These are phyloP conservation scores for Lactarius vividus DNA, from an alignment of 768 basidiomycete species.

Conservation along the genomic window DNA sequence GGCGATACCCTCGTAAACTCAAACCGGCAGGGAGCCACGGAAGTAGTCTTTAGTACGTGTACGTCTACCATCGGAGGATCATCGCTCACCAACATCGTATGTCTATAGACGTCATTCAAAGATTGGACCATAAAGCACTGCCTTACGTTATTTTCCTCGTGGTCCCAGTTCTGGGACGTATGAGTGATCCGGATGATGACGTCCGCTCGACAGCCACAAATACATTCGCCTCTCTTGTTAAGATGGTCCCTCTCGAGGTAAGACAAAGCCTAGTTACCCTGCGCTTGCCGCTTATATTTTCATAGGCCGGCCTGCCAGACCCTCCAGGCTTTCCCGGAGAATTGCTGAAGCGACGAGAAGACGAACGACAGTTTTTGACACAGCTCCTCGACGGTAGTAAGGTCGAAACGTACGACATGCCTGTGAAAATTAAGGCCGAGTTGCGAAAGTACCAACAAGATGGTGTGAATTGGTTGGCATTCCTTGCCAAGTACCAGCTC, in stretches of 20 bases:
- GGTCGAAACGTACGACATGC: conserved; percentile 85
- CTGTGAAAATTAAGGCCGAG: conserved; percentile 87
- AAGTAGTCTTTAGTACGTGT: conserved; percentile 87
- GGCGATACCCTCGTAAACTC: conserved; percentile 70
- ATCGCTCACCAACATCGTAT: conserved; percentile 25
- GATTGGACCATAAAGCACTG: conserved; percentile 88
- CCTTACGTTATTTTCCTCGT: conserved; percentile 97
- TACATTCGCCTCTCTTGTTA: conserved; percentile 94
- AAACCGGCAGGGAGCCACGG: conserved; percentile 87
- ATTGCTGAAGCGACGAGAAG: conserved; percentile 77
- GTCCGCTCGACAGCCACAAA: conserved; percentile 94
- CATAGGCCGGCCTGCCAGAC: conserved; percentile 92
- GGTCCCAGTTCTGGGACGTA: conserved; percentile 92
- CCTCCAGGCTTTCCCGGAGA: conserved; percentile 90
- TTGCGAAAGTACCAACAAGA: conserved; percentile 97
- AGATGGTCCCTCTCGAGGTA: conserved; percentile 98
- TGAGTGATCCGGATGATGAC: conserved; percentile 93
- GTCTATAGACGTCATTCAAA: conserved; percentile 78
- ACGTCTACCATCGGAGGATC: conserved; percentile 7
- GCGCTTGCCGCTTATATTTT: conserved; percentile 3
- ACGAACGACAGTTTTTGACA: conserved; percentile 86
- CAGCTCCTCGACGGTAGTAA: conserved; percentile 95
- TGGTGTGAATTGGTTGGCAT: conserved; percentile 98
- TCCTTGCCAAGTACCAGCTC: conserved; percentile 94
- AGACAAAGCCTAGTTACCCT: conserved; percentile 24